A percentile compares a stretch with the other conserved stretches of the same genome.
Evolutionary conservation across 345 rosid genomes (phyloP).

Genomic region (Litchi chinensis): DNA sequence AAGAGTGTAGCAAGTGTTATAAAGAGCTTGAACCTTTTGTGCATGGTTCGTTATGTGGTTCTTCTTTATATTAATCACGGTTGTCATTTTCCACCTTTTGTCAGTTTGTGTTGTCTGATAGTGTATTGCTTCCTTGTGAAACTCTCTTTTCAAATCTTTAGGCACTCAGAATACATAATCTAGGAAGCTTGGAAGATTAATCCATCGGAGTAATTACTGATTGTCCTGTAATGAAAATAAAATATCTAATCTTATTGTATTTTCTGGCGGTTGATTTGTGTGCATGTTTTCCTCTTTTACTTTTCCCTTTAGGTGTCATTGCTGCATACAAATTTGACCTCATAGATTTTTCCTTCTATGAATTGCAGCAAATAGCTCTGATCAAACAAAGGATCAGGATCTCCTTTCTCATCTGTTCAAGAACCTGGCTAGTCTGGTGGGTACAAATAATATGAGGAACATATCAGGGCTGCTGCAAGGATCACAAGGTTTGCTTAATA

Average conservation of each 20-base stretch:
- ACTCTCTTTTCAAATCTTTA: neutral
- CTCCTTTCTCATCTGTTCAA: conserved; percentile 61
- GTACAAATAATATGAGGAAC: conserved; percentile 39
- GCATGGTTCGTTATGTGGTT: neutral
- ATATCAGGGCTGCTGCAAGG: conserved; percentile 50
- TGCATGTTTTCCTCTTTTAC: neutral
- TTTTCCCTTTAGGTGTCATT: neutral
- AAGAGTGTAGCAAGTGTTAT: conserved; percentile 1
- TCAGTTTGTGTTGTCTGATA: neutral
- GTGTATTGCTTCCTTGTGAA: neutral
- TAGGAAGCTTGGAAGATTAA: neutral
- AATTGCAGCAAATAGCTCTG: conserved; percentile 56
- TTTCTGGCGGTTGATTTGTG: neutral
- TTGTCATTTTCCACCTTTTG: neutral
- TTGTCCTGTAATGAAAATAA: neutral
- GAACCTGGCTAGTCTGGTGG: conserved; percentile 47
- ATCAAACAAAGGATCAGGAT: conserved; percentile 56
- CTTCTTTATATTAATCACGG: neutral
- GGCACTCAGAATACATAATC: neutral
- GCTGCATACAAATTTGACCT: conserved; percentile 8
- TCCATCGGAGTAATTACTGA: neutral
- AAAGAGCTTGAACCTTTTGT: neutral
- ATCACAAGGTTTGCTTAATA: conserved; percentile 36
- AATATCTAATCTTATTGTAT: conserved; percentile 3
- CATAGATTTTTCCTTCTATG: conserved; percentile 16